Base-by-base conservation (phyloP, 2,329 filamentous ascomycete species). In the Fusarium denticulatum region DNA sequence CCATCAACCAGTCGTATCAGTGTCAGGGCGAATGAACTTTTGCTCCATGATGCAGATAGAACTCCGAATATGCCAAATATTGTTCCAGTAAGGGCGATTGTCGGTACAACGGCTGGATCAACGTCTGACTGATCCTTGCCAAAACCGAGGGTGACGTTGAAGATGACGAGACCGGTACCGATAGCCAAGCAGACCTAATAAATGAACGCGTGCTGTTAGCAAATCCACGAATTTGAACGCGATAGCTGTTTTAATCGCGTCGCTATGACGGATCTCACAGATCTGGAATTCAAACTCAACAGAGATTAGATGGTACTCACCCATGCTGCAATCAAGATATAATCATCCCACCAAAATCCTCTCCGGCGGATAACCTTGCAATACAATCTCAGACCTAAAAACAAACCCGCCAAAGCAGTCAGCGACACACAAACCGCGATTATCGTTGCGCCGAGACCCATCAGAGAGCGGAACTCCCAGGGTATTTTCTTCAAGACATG, bases 341-440 rank as follows among this genome's bases (percentile, higher is more conserved):
- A 20, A 39, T 65, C 64, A 13, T 66, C 64, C 60, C 60, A 65
- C 64, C 64, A 66, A 20, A 65, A 34, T 1, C 60, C 24, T 4
- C 60, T 26, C 2, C 7, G 36, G 0, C 64, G 49, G 24, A 49
- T 34, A 0, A 65, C 8, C 37, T 66, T 66, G 3, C 64, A 66
- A 13, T 65, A 65, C 7, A 66, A 18, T 7, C 64, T 45, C 1
- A 66, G 26, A 2, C 43, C 49, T 26, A 66, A 10, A 9, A 66
- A 65, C 7, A 65, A 12, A 0, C 36, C 60, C 1, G 64, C 26
- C 5, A 66, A 9, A 6, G 65, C 20, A 0, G 37, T 43, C 7
- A 66, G 43, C 10, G 15, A 42, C 8, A 49, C 37, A 4, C 49
- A 50, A 32, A 58, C 24, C 15, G 26, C 60, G 22, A 66, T 39